Evolutionary conservation across 2,329 filamentous ascomycete genomes (phyloP).

Genomic region (Pezicula carpinea): DNA sequence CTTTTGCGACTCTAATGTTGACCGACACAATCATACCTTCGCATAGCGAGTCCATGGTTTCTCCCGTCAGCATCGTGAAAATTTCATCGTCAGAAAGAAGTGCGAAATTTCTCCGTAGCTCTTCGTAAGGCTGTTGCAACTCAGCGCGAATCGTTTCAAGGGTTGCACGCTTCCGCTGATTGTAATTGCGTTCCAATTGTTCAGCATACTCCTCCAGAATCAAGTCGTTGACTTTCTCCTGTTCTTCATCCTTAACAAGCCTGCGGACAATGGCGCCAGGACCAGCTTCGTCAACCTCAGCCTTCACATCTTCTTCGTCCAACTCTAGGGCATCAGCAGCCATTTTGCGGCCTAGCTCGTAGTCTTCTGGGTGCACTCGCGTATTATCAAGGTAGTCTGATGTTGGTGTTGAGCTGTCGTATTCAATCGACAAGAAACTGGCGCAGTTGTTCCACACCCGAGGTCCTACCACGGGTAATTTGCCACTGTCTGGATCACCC

Average conservation of each 20-base stretch:
- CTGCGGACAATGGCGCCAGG: conserved; percentile 87
- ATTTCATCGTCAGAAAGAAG: conserved; percentile 69
- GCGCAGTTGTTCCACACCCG: conserved; percentile 96
- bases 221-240: conserved; percentile 93
- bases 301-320: conserved; percentile 96
- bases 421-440: conserved; percentile 88
- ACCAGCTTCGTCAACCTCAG: conserved; percentile 85
- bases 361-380: conserved; percentile 95
- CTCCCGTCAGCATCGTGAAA: conserved; percentile 95
- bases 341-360: conserved; percentile 97
- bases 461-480: conserved; percentile 75
- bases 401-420: conserved; percentile 73
- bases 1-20: conserved; percentile 80
- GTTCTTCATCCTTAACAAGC: conserved; percentile 89
- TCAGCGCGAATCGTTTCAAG: conserved; percentile 95
- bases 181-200: conserved; percentile 88
- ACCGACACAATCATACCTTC: conserved; percentile 93
- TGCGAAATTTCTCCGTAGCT: conserved; percentile 77
- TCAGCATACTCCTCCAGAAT: conserved; percentile 96
- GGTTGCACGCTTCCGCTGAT: conserved; percentile 90
- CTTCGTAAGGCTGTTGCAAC: conserved; percentile 88
- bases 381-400: conserved; percentile 96
- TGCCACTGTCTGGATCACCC: conserved; percentile 77
- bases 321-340: conserved; percentile 93
- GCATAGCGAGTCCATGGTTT: conserved; percentile 76